Evolutionary conservation across 805 yeast genomes (phyloP).

Genomic region (Sugiyamaella chiloensis): DNA sequence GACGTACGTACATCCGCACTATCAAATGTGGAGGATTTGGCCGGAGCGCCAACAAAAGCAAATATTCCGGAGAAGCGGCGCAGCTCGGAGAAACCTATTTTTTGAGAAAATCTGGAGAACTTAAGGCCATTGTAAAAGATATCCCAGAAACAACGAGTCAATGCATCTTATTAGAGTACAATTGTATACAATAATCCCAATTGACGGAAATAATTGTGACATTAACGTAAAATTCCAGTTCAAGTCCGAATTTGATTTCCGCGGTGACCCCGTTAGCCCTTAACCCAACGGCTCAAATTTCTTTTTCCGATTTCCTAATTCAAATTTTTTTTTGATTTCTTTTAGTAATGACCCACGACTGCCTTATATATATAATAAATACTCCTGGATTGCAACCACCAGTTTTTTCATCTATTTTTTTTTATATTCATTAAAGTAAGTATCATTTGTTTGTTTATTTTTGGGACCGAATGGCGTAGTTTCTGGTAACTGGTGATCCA

Average conservation of each 20-base stretch:
- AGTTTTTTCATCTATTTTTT: neutral
- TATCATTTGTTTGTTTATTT: too few species aligned
- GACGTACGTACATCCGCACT: constrained; percentile 7
- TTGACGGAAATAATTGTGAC: too few species aligned
- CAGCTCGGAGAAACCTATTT: constrained; percentile 4
- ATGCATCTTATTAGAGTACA: too few species aligned
- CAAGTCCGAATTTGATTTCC: too few species aligned
- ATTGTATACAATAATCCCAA: too few species aligned
- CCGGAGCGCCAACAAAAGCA: neutral
- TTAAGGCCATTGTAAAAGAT: too few species aligned
- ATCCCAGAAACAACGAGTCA: too few species aligned
- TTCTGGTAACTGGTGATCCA: too few species aligned
- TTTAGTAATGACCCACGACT: constrained; percentile 1
- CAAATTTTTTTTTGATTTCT: constrained; percentile 2
- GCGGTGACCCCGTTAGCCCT: too few species aligned
- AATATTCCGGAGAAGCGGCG: constrained; percentile 5
- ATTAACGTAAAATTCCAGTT: too few species aligned
- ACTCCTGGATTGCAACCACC: neutral
- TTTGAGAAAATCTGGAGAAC: too few species aligned
- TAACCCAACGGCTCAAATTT: neutral
- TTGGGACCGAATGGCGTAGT: too few species aligned
- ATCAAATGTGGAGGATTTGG: constrained; percentile 3
- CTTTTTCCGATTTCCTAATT: constrained; percentile 2
- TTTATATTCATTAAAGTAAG: neutral
- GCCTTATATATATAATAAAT: neutral